phyloP scores from a whole-genome alignment of 1,139 yeast genomes.

The Yamadazyma dendronema region DNA sequence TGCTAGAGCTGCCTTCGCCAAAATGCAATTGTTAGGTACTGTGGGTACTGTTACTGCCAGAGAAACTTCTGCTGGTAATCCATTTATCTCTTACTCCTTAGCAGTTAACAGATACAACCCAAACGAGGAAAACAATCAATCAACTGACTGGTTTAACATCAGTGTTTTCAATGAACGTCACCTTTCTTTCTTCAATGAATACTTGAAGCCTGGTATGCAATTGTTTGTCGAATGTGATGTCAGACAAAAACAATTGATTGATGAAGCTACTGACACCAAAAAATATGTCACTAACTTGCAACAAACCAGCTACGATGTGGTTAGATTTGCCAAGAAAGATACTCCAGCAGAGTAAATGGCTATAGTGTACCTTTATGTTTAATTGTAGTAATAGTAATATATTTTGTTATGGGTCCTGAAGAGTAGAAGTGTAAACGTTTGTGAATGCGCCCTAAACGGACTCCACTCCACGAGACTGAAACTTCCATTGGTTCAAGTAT shows the following conservation, averaged over 20 bases:
- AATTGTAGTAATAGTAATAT: constrained; percentile 5
- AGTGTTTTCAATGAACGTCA: constrained; percentile 43
- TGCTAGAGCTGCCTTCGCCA: constrained; percentile 37
- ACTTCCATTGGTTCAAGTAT: no score
- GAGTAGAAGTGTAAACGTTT: no score
- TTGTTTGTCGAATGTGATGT: constrained; percentile 44
- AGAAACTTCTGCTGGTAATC: constrained; percentile 39
- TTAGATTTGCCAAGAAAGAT: constrained; percentile 36
- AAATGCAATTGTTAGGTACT: constrained; percentile 42
- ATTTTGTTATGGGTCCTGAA: constrained; percentile 3
- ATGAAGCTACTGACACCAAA: constrained; percentile 34
- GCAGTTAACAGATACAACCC: constrained; percentile 43
- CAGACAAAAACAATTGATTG: constrained; percentile 32
- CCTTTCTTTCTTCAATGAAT: constrained; percentile 35
- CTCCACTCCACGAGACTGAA: no score
- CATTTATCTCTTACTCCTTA: constrained; percentile 41
- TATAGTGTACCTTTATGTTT: not conserved
- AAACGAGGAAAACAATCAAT: constrained; percentile 26
- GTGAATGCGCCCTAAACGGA: no score
- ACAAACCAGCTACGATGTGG: constrained; percentile 39
- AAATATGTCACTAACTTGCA: constrained; percentile 31
- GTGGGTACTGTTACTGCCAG: constrained; percentile 38
- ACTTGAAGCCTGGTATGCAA: constrained; percentile 43
- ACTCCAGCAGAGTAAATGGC: constrained; percentile 12
- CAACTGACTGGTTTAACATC: constrained; percentile 45